Evolutionary conservation across 208 protist species (phyloP).

Genomic region (Trypanosoma scelopori): DNA sequence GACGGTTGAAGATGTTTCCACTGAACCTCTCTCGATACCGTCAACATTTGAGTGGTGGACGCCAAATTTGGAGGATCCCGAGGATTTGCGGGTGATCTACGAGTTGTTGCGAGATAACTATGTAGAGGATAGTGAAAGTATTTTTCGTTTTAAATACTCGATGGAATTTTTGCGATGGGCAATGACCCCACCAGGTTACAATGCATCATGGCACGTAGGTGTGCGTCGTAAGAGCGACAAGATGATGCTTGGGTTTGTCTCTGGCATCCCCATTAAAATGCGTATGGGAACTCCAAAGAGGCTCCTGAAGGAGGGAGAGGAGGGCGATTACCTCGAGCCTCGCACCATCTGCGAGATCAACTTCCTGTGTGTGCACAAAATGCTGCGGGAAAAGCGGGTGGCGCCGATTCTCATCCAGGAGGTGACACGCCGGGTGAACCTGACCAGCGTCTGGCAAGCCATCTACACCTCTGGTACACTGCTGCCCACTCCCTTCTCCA

Average conservation of each 20-base stretch:
- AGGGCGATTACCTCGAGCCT: slow-evolving; percentile 33
- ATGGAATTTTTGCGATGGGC: slow-evolving; percentile 97
- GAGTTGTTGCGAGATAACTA: slow-evolving; percentile 98
- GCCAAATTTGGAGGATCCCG: slow-evolving; percentile 78
- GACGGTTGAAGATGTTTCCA: slow-evolving; percentile 84
- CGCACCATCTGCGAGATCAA: slow-evolving; percentile 98
- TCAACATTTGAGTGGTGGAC: slow-evolving; percentile 95
- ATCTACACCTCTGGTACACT: slow-evolving; percentile 98
- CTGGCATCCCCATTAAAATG: slow-evolving; percentile 93
- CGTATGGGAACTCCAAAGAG: slow-evolving; percentile 59
- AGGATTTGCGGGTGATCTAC: slow-evolving; percentile 89
- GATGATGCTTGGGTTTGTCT: slow-evolving; percentile 97
- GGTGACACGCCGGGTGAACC: slow-evolving; percentile 98
- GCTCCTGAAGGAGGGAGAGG: slow-evolving; percentile 6
- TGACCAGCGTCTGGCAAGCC: slow-evolving; percentile 94
- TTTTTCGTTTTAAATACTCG: slow-evolving; percentile 99
- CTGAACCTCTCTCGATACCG: slow-evolving; percentile 91
- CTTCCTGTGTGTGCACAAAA: slow-evolving; percentile 99
- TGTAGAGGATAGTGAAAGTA: slow-evolving; percentile 98
- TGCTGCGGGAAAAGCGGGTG: slow-evolving; percentile 95
- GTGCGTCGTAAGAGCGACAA: slow-evolving; percentile 91
- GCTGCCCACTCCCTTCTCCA: slow-evolving; percentile 96
- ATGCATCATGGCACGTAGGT: slow-evolving; percentile 96
- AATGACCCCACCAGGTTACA: slow-evolving; percentile 94
- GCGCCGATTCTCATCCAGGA: slow-evolving; percentile 99